Conservation (phyloP, 2,329 filamentous ascomycete species). For the Thelonectria discophora region DNA sequence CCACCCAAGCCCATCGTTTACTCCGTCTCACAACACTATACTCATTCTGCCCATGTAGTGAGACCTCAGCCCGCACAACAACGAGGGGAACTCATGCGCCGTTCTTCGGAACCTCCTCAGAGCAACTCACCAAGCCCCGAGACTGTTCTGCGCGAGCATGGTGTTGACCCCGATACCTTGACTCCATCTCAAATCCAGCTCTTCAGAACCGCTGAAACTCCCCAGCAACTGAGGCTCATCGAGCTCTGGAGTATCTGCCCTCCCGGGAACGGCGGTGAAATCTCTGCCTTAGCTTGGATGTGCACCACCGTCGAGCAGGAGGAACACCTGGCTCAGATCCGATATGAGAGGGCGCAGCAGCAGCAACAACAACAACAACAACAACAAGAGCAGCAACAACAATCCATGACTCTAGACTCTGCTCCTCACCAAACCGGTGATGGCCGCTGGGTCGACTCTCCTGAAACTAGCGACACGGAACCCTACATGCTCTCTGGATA, state of each 20-base stretch:
- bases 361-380: conserved; percentile 47
- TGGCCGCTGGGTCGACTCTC: conserved; percentile 59
- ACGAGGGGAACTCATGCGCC: conserved; percentile 50
- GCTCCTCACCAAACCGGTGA: conserved; percentile 62
- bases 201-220: conserved; percentile 76
- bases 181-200: conserved; percentile 80
- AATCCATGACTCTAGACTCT: conserved; percentile 63
- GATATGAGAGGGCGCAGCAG: conserved; percentile 60
- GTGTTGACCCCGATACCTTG: conserved; percentile 74
- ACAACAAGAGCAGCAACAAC: conserved; percentile 49
- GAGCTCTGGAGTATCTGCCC: conserved; percentile 88
- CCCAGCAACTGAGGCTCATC: conserved; percentile 78
- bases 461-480: conserved; percentile 63
- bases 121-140: conserved; percentile 62
- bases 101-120: conserved; percentile 61
- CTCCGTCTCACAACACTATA: conserved; percentile 83
- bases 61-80: conserved; percentile 49
- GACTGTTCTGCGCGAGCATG: conserved; percentile 69
- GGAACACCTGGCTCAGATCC: conserved; percentile 65
- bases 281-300: conserved; percentile 62
- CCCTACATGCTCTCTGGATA: conserved; percentile 90
- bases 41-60: conserved; percentile 74
- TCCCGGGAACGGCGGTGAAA: conserved; percentile 65
- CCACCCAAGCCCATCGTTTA: conserved; percentile 67
- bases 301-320: conserved; percentile 66